These are phyloP conservation scores for Malus hybrid DNA, from an alignment of 331 rosid species.

Conservation along the genomic window DNA sequence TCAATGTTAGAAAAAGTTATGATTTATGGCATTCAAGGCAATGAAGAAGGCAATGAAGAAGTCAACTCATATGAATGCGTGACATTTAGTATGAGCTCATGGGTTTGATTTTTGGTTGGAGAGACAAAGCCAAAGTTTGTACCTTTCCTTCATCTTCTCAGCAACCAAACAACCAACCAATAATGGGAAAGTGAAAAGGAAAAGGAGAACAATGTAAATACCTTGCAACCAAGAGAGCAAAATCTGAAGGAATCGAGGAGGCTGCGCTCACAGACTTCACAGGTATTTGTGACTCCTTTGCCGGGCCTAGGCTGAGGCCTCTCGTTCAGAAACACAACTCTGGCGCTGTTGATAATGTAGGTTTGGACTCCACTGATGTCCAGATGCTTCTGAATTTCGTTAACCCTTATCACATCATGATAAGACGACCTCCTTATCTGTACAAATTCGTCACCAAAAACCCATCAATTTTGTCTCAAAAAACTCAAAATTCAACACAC, in stretches of 20 bases:
- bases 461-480: no score
- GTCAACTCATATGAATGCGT: no score
- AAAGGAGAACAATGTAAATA: conserved; percentile 4
- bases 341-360: conserved; percentile 93
- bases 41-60: no score
- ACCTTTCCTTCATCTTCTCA: not conserved
- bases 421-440: conserved; percentile 94
- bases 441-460: no score
- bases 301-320: conserved; percentile 99
- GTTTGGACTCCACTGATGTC: conserved; percentile 93
- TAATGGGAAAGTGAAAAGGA: not conserved
- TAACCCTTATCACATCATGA: conserved; percentile 89
- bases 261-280: conserved; percentile 96
- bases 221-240: conserved; percentile 99
- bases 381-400: conserved; percentile 84
- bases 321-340: conserved; percentile 89
- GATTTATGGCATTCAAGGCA: no score
- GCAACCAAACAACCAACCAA: conserved; percentile 3
- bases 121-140: not conserved
- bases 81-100: no score
- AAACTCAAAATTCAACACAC: no score
- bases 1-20: no score
- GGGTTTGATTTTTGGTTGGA: not conserved
- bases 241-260: conserved; percentile 88
- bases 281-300: conserved; percentile 94